Evolutionary conservation across 331 rosid genomes (phyloP), one percentile per base, ranked within the genome.

Genomic region (Rhamnella rubrinervis): DNA sequence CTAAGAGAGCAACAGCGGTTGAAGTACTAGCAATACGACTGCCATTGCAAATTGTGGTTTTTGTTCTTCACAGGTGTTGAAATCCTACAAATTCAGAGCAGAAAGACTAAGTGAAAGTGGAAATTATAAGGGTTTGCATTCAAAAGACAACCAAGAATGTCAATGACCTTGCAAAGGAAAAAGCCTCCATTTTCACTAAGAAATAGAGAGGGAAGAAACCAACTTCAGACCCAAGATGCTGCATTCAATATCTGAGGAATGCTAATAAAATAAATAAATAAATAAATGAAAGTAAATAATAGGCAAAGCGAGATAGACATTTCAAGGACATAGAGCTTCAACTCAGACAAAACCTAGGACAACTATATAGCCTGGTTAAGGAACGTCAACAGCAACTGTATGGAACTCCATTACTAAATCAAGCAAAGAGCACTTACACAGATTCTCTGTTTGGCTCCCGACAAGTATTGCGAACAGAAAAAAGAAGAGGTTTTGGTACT

Each of bases 1-100:
- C 25, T 39, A 57, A 20, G 23, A 55, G 6, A 60, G 18, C 23
- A 15, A 25, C 57, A 23, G 47, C 7, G 28, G 12, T 16, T n/a
- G 40, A 44, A 46, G 28, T 9, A 63, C 38, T 6, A 66, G 28
- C 38, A 4, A 6, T 5, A 18, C 2, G 19, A 18, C 20, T 18
- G 26, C 58, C 20, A 53, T 18, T n/a, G 12, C 7, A 7, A 63
- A 44, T 14, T 41, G 35, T 25, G 10, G 53, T 49, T 23, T 41
- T 63, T 23, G n/a, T 44, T 41, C 55, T 40, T 49, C 64, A 44
- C 13, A 25, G 28, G 35, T n/a, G 18, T 50, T 44, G 8, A 44
- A 10, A 61, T 53, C 76, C 69, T 71, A 40, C 49, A 71, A 51
- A 23, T 28, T 55, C 25, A 61, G 53, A 61, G 23, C n/a, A 49